A percentile compares a stretch with the other conserved stretches of the same genome.
Conservation (phyloP, 2,329 filamentous ascomycete genomes). For the Paecilomyces dactylethromorphus region DNA sequence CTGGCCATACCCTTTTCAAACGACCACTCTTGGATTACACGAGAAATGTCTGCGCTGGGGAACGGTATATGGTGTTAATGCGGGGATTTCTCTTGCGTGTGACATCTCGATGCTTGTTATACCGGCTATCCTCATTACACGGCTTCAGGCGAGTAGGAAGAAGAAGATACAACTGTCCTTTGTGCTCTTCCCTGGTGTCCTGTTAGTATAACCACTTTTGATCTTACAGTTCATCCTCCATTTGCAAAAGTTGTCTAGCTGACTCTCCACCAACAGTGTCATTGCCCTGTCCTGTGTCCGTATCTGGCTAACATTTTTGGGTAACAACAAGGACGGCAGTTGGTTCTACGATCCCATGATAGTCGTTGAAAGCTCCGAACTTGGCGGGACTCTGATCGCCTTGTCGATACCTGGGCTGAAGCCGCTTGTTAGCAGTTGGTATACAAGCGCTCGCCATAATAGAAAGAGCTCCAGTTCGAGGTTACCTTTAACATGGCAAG, state of each 20-base stretch:
- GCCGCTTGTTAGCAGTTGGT: slow-evolving; percentile 22
- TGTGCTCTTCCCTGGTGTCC: slow-evolving; percentile 45
- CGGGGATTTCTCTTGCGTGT: slow-evolving; percentile 43
- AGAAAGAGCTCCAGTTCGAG: background rate
- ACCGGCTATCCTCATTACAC: slow-evolving; percentile 42
- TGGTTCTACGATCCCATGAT: slow-evolving; percentile 49
- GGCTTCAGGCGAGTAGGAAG: slow-evolving; percentile 38
- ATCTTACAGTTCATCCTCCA: background rate
- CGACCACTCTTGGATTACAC: slow-evolving; percentile 25
- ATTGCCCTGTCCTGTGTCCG: slow-evolving; percentile 44
- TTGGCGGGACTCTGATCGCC: slow-evolving; percentile 45
- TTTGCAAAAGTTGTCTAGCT: too few relatives aligned
- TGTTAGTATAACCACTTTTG: slow-evolving; percentile 27
- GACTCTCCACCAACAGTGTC: slow-evolving; percentile 28
- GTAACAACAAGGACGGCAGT: slow-evolving; percentile 43
- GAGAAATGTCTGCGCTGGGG: slow-evolving; percentile 45
- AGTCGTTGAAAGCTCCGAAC: slow-evolving; percentile 45
- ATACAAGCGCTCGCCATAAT: background rate
- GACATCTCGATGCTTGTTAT: slow-evolving; percentile 48
- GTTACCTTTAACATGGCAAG: background rate
- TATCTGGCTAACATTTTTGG: slow-evolving; percentile 42
- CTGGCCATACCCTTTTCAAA: slow-evolving; percentile 48
- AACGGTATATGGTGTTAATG: slow-evolving; percentile 47
- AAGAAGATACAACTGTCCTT: slow-evolving; percentile 43
- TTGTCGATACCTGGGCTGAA: slow-evolving; percentile 47